Evolutionary conservation across 345 rosid species (phyloP), one percentile per base, ranked within the genome.

Genomic region (Populus nigra): DNA sequence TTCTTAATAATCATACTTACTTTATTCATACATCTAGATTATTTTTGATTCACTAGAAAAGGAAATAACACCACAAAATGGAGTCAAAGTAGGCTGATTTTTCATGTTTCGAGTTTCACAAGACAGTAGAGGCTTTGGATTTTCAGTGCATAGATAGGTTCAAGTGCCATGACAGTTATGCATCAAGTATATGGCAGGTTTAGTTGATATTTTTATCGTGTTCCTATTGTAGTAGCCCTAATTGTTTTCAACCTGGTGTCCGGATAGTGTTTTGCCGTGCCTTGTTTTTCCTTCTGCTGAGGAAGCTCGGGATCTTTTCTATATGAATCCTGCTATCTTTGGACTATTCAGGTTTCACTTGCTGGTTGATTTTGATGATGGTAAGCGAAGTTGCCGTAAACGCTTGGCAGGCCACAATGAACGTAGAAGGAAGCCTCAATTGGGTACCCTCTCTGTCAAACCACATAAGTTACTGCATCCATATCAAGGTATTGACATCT

Each of bases 321-420:
- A 5, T 11, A 31, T n/a, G 67, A 31, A 35, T 55, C 25, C 25
- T 68, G 25, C 59, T 71, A 18, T 31, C 63, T 74, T 75, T 83
- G 73, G 76, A 77, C 70, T 55, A 83, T 78, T 47, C 88, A 94
- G 98, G 97, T 94, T 94, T 82, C 98, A 93, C 80, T 85, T 88
- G 85, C 91, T 94, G 84, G 85, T 81, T 83, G 98, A 94, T 84
- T 94, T 94, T 75, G 98, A 94, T 85, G 93, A 87, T 29, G 92
- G 86, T 73, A 94, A 91, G 84, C 86, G 95, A 43, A 94, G 98
- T 83, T 94, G 98, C 82, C 91, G 98, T 23, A 89, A 90, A 84
- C 87, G 97, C 57, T 93, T 94, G 18, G 98, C 94, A 23, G 93
- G 94, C 57, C 98, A 94, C 65, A 94, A 94, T 49, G 90, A 91